Evolutionary conservation across 202 grass and related monocot genomes (phyloP).

Genomic region (Musa balbisiana): DNA sequence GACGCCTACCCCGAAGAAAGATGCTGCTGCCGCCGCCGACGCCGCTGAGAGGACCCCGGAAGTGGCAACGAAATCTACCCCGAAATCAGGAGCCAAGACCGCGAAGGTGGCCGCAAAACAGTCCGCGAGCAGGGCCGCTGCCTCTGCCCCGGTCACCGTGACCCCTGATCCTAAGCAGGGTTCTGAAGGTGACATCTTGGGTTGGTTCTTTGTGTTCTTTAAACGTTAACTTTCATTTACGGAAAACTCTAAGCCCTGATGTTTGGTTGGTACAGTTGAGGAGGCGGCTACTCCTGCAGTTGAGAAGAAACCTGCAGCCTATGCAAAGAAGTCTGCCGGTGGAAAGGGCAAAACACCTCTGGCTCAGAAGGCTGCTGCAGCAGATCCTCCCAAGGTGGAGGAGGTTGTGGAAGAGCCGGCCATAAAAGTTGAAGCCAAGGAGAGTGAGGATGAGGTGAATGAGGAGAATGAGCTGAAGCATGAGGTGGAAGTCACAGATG

Average conservation of each 20-base stretch:
- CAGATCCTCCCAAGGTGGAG: neutral
- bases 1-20: slow-evolving; percentile 13
- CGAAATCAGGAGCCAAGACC: slow-evolving; percentile 1
- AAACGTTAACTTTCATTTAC: neutral
- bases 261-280: slow-evolving; percentile 8
- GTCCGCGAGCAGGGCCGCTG: neutral
- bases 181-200: neutral
- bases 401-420: slow-evolving; percentile 5
- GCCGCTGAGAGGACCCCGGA: slow-evolving; percentile 7
- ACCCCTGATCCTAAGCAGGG: slow-evolving; percentile 2
- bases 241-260: neutral
- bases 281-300: neutral
- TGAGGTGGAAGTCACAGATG: neutral
- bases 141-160: neutral
- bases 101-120: neutral
- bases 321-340: neutral
- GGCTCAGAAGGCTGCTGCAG: neutral
- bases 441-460: slow-evolving; percentile 15
- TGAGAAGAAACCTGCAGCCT: neutral
- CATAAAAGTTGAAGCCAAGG: slow-evolving; percentile 6
- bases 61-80: neutral
- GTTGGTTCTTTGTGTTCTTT: neutral
- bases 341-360: neutral
- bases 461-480: neutral
- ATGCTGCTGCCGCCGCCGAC: neutral